Evolutionary conservation across 441 rosid species (phyloP).

Genomic region (Euphorbia celastroides): DNA sequence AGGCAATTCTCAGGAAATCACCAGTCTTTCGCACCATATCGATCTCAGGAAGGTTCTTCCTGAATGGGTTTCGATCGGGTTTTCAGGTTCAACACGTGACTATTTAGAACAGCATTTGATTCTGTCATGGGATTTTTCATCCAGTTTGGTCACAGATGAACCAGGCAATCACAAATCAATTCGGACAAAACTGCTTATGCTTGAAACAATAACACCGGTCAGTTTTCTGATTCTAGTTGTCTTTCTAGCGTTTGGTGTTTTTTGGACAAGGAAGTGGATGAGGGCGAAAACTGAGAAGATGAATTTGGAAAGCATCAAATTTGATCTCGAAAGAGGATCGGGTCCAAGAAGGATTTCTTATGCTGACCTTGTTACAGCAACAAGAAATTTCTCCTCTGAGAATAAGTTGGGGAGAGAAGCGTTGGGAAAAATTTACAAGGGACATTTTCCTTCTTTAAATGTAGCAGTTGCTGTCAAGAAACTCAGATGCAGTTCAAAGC

Average conservation of each 20-base stretch:
- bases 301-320: slow-evolving; percentile 15
- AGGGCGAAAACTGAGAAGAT: slow-evolving; percentile 3
- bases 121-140: slow-evolving; percentile 33
- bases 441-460: background rate
- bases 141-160: slow-evolving; percentile 21
- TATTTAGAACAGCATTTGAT: slow-evolving; percentile 20
- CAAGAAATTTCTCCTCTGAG: background rate
- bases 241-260: background rate
- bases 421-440: background rate
- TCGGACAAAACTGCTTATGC: background rate
- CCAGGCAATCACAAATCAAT: background rate
- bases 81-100: slow-evolving; percentile 29
- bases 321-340: slow-evolving; percentile 12
- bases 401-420: slow-evolving; percentile 2
- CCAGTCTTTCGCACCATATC: slow-evolving; percentile 17
- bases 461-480: slow-evolving; percentile 1
- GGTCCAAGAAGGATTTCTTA: background rate
- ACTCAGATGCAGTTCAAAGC: slow-evolving; percentile 2
- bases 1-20: slow-evolving; percentile 20
- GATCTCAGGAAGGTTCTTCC: slow-evolving; percentile 33
- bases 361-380: background rate
- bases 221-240: background rate
- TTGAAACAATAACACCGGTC: background rate
- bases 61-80: slow-evolving; percentile 34
- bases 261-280: background rate